Conservation (phyloP, 176 grass and related monocot species). For the Lolium perenne region DNA sequence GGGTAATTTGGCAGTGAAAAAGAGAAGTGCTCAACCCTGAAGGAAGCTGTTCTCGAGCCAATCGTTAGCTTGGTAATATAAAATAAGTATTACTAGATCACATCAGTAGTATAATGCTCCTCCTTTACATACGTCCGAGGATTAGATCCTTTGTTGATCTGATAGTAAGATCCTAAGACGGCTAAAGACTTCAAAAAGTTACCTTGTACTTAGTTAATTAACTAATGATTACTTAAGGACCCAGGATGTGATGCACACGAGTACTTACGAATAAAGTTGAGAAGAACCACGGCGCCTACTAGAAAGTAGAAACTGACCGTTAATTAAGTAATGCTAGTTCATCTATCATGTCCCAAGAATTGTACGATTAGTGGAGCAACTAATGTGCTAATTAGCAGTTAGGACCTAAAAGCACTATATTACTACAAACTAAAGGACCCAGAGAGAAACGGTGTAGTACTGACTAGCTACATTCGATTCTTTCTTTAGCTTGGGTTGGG, state of each 20-base stretch:
- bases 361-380: neutral
- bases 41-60: neutral
- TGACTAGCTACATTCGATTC: neutral
- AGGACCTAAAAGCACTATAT: too few relatives aligned
- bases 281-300: neutral
- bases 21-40: neutral
- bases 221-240: conserved; percentile 41
- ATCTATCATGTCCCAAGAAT: neutral
- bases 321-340: neutral
- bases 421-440: neutral
- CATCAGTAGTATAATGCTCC: conserved; percentile 21
- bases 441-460: neutral
- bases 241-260: neutral
- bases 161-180: conserved; percentile 50
- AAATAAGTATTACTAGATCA: conserved; percentile 3
- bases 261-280: conserved; percentile 36
- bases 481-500: neutral
- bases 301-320: neutral
- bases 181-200: conserved; percentile 46
- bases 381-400: neutral
- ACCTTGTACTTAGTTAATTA: conserved; percentile 35
- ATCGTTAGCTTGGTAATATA: conserved; percentile 14
- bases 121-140: conserved; percentile 6
- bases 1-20: neutral
- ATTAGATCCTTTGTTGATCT: conserved; percentile 45